phyloP scores from a whole-genome alignment of 768 basidiomycete species.

The Russula griseocarnosa region DNA sequence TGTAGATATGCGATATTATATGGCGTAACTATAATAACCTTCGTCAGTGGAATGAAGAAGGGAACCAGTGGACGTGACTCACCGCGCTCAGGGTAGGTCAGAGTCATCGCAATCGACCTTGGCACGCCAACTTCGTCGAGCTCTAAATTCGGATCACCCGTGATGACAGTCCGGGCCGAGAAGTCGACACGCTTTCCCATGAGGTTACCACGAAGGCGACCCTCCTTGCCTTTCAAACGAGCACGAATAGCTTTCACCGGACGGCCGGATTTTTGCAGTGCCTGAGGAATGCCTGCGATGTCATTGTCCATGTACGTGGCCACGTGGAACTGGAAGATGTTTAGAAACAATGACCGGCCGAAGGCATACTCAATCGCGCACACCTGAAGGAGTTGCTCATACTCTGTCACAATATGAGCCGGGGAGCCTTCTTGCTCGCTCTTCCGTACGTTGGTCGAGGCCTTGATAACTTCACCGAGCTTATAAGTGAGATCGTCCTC shows the following conservation, averaged over 20 bases:
- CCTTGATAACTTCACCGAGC: slow-evolving; percentile 93
- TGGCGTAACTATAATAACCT: slow-evolving; percentile 67
- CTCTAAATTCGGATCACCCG: slow-evolving; percentile 95
- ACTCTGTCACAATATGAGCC: slow-evolving; percentile 91
- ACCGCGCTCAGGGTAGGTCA: slow-evolving; percentile 98
- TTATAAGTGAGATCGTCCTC: slow-evolving; percentile 99
- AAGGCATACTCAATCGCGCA: slow-evolving; percentile 29
- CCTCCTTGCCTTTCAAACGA: slow-evolving; percentile 97
- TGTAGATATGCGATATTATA: slow-evolving; percentile 95
- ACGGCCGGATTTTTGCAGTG: slow-evolving; percentile 93
- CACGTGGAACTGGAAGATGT: slow-evolving; percentile 77
- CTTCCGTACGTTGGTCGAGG: slow-evolving; percentile 85
- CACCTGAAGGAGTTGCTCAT: slow-evolving; percentile 93
- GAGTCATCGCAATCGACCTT: slow-evolving; percentile 90
- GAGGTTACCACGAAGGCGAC: slow-evolving; percentile 92
- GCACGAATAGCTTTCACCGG: slow-evolving; percentile 98
- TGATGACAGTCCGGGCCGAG: slow-evolving; percentile 98
- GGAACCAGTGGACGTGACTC: slow-evolving; percentile 28
- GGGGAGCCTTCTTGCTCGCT: slow-evolving; percentile 97
- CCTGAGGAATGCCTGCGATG: slow-evolving; percentile 96
- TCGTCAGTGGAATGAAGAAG: slow-evolving; percentile 17
- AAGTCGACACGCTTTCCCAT: slow-evolving; percentile 99
- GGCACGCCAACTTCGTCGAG: slow-evolving; percentile 98
- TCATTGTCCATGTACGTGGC: slow-evolving; percentile 99
- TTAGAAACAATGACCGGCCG: not conserved